Evolutionary conservation across 148 eudicot genomes (phyloP).

Genomic region (Vaccinium myrtillus): DNA sequence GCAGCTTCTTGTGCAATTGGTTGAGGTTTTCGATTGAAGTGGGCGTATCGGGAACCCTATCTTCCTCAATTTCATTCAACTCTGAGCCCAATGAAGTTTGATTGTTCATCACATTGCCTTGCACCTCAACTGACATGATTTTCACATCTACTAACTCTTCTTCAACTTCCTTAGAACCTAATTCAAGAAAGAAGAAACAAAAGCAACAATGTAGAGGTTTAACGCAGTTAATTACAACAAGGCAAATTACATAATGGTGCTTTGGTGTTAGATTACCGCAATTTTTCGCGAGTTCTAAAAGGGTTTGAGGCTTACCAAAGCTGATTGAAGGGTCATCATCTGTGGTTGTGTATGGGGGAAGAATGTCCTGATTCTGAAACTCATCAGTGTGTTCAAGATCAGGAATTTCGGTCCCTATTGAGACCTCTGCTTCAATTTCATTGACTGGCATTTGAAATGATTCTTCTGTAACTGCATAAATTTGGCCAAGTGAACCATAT

Average conservation of each 20-base stretch:
- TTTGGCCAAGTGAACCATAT: background rate
- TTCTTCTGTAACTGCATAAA: slow-evolving; percentile 30
- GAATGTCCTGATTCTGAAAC: slow-evolving; percentile 35
- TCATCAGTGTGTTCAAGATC: slow-evolving; percentile 41
- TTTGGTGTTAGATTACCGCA: slow-evolving; percentile 27
- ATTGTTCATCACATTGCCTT: slow-evolving; percentile 23
- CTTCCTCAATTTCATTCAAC: slow-evolving; percentile 53
- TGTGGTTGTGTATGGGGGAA: slow-evolving; percentile 22
- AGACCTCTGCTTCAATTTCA: slow-evolving; percentile 52
- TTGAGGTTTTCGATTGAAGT: slow-evolving; percentile 47
- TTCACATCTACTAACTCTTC: slow-evolving; percentile 35
- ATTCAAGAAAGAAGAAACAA: background rate
- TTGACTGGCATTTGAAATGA: slow-evolving; percentile 22
- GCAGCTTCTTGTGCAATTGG: slow-evolving; percentile 48
- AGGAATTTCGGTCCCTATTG: slow-evolving; percentile 64
- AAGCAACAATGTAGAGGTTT: slow-evolving; percentile 1
- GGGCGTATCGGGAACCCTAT: slow-evolving; percentile 70
- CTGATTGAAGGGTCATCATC: slow-evolving; percentile 37
- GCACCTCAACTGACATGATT: slow-evolving; percentile 25
- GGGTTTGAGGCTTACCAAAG: slow-evolving; percentile 20
- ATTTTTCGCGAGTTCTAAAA: slow-evolving; percentile 13
- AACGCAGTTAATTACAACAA: background rate
- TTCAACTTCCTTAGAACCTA: slow-evolving; percentile 37
- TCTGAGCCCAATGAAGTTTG: slow-evolving; percentile 18
- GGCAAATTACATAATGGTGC: background rate